Evolutionary conservation across 139 green algal species (phyloP).

Genomic region (Monoraphidium neglectum): DNA sequence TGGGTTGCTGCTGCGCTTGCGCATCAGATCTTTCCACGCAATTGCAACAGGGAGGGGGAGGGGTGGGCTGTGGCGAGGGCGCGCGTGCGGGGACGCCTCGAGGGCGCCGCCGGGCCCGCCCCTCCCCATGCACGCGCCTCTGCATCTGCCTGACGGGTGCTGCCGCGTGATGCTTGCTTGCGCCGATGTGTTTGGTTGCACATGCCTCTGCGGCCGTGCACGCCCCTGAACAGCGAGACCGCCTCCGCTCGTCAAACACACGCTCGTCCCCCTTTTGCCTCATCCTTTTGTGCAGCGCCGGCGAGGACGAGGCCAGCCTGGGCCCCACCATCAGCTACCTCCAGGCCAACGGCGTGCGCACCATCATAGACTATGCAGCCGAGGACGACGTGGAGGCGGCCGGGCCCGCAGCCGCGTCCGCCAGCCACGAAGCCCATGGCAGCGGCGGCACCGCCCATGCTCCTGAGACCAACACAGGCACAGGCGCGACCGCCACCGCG

Average conservation of each 20-base stretch:
- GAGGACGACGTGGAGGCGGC: constrained; percentile 48
- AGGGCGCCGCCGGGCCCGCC: not conserved
- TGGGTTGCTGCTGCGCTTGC: constrained; percentile 44
- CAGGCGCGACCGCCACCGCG: not conserved
- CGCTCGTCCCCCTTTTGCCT: not conserved
- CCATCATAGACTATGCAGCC: constrained; percentile 69
- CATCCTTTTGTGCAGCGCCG: constrained; percentile 24
- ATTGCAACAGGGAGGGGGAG: not conserved
- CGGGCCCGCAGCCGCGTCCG: not conserved
- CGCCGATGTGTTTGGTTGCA: too few species aligned
- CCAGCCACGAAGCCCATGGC: not conserved
- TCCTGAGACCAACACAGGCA: not conserved
- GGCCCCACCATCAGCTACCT: constrained; percentile 47
- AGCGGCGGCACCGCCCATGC: constrained; percentile 4
- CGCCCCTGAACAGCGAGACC: too few species aligned
- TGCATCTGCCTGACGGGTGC: not conserved
- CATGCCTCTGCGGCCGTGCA: too few species aligned
- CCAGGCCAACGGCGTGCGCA: constrained; percentile 15
- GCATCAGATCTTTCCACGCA: not conserved
- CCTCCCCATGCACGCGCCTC: not conserved
- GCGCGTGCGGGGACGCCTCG: not conserved
- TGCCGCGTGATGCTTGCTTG: too few species aligned
- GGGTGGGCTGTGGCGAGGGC: not conserved
- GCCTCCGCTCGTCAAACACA: too few species aligned
- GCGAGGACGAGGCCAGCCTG: constrained; percentile 58